phyloP scores from a whole-genome alignment of 768 basidiomycete genomes.

The Suillus plorans region DNA sequence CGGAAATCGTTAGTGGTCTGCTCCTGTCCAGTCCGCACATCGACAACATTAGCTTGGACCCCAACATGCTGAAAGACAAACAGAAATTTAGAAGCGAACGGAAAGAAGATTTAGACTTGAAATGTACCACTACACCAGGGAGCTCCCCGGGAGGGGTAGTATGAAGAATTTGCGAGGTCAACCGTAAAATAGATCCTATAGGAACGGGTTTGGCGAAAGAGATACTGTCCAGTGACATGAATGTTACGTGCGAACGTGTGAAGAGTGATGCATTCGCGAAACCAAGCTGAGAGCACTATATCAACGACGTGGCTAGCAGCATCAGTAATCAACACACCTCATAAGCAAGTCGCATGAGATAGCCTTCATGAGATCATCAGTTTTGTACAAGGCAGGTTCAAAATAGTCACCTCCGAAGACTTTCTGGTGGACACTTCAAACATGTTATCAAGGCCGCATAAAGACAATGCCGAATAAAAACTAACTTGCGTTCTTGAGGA shows the following conservation, averaged over 20 bases:
- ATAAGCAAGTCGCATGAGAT: conserved; percentile 68
- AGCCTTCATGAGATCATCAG: conserved; percentile 28
- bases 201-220: conserved; percentile 79
- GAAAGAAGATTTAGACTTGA: background rate
- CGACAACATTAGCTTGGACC: conserved; percentile 71
- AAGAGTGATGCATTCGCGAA: conserved; percentile 72
- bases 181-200: conserved; percentile 77
- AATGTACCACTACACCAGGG: conserved; percentile 59
- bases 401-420: conserved; percentile 65
- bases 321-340: conserved; percentile 42
- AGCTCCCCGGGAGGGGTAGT: conserved; percentile 32
- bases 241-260: conserved; percentile 62
- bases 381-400: background rate
- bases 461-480: conserved; percentile 5
- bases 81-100: background rate
- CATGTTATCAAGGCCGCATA: conserved; percentile 1
- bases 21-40: conserved; percentile 62
- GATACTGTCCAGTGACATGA: conserved; percentile 79
- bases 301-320: background rate
- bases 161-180: conserved; percentile 70
- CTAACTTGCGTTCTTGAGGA: conserved; percentile 81
- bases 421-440: conserved; percentile 70
- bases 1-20: conserved; percentile 74
- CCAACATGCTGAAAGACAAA: conserved; percentile 55
- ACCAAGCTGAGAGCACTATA: conserved; percentile 50